Percentiles rank a stretch among this genome's conserved stretches.
Evolutionary conservation across 78 protist genomes (phyloP).

Genomic region (Dictyostelium citrinum): DNA sequence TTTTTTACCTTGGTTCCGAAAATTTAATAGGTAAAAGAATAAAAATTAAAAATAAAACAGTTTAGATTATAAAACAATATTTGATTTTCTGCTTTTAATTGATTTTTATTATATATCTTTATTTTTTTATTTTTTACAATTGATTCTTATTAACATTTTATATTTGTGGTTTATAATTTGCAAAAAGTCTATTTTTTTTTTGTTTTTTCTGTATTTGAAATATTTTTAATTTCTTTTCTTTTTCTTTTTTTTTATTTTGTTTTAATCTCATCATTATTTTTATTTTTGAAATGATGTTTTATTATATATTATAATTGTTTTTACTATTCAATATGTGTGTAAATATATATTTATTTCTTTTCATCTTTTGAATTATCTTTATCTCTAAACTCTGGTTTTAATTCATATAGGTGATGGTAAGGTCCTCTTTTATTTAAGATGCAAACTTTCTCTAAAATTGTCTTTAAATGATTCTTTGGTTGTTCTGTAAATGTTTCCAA

Average conservation of each 20-base stretch:
- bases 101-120: too few species aligned
- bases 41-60: too few species aligned
- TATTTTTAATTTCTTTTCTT: too few species aligned
- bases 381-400: slow-evolving; percentile 36
- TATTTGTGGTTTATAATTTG: background rate
- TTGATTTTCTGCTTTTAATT: too few species aligned
- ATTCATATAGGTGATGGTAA: slow-evolving; percentile 29
- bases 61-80: too few species aligned
- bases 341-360: background rate
- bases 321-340: background rate
- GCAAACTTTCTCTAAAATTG: slow-evolving; percentile 34
- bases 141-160: background rate
- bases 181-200: background rate
- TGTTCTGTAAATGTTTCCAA: slow-evolving; percentile 32
- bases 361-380: background rate
- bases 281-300: too few species aligned
- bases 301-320: too few species aligned
- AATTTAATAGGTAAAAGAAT: background rate
- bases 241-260: too few species aligned
- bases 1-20: background rate
- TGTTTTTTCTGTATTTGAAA: too few species aligned
- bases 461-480: slow-evolving; percentile 39
- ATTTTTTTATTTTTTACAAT: too few species aligned
- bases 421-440: slow-evolving; percentile 45
- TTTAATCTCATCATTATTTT: too few species aligned